Conservation (phyloP, 257 asterid genomes). For the Leonotis leonurus region DNA sequence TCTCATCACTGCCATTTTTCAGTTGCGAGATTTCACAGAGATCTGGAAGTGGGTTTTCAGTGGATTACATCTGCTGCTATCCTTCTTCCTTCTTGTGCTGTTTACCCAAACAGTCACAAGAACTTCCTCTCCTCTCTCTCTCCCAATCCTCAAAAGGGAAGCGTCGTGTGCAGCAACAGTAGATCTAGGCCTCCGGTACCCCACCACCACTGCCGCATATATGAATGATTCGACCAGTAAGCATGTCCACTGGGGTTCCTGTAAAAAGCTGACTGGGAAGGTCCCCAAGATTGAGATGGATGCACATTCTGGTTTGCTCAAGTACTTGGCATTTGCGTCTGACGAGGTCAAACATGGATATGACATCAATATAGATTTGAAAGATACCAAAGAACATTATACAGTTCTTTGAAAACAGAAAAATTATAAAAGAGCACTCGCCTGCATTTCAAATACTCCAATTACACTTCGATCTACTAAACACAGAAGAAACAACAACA, state of each 20-base stretch:
- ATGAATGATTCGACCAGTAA: conserved; percentile 36
- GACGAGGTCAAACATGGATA: conserved; percentile 10
- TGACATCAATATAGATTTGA: not conserved
- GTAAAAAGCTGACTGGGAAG: too few relatives aligned
- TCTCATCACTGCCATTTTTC: conserved; percentile 44
- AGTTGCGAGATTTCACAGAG: conserved; percentile 51
- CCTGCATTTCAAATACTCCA: conserved; percentile 75
- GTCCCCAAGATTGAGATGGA: conserved; percentile 62
- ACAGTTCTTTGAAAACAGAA: not conserved
- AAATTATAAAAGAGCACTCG: conserved; percentile 22
- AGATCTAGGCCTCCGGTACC: conserved; percentile 19
- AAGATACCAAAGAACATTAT: conserved; percentile 2
- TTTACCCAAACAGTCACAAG: conserved; percentile 80
- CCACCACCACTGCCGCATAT: conserved; percentile 34
- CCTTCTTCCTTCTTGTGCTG: conserved; percentile 65
- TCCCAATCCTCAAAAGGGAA: too few relatives aligned
- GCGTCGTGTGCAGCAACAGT: too few relatives aligned
- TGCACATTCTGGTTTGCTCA: conserved; percentile 55
- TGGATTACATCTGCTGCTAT: conserved; percentile 90
- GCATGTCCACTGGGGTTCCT: conserved; percentile 50
- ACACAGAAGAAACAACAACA: too few relatives aligned
- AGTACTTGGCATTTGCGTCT: conserved; percentile 67
- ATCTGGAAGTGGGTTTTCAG: conserved; percentile 88
- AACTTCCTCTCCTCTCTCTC: conserved; percentile 27
- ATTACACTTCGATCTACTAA: conserved; percentile 84